These are phyloP conservation scores for Austropuccinia psidii DNA, from an alignment of 1,284 basidiomycete genomes.

Conservation along the genomic window DNA sequence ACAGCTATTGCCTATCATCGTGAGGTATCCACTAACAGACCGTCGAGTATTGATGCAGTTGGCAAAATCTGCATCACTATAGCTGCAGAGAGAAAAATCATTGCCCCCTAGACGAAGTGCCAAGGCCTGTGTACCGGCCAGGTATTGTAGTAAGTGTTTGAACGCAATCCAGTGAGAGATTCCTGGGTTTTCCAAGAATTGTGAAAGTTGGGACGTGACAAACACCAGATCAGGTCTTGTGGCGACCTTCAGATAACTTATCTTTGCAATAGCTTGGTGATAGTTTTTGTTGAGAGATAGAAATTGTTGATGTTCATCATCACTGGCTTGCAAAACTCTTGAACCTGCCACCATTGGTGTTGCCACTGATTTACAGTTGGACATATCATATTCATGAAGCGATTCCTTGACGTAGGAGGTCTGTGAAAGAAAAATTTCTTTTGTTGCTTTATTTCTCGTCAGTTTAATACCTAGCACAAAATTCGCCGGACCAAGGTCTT, in stretches of 20 bases:
- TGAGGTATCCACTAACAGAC: neutral
- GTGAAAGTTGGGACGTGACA: neutral
- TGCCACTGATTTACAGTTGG: neutral
- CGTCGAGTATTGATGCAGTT: neutral
- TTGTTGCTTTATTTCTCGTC: too few species aligned
- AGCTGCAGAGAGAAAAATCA: neutral
- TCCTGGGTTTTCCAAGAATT: neutral
- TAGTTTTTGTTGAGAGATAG: neutral
- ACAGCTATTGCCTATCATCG: neutral
- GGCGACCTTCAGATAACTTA: neutral
- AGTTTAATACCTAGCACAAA: conserved; percentile 7
- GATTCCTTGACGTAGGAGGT: neutral
- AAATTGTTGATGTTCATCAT: neutral
- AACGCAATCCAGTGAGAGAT: neutral
- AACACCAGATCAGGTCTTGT: neutral
- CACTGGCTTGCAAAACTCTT: neutral
- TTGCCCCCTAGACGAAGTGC: too few species aligned
- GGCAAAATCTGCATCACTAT: neutral
- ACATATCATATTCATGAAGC: neutral
- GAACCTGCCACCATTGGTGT: neutral
- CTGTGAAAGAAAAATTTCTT: neutral
- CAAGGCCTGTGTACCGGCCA: neutral
- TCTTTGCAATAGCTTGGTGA: neutral
- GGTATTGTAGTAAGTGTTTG: neutral
- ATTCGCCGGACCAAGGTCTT: neutral